These are phyloP conservation scores for Acaromyces ingoldii DNA, from an alignment of 1,284 basidiomycete species.

Conservation along the genomic window DNA sequence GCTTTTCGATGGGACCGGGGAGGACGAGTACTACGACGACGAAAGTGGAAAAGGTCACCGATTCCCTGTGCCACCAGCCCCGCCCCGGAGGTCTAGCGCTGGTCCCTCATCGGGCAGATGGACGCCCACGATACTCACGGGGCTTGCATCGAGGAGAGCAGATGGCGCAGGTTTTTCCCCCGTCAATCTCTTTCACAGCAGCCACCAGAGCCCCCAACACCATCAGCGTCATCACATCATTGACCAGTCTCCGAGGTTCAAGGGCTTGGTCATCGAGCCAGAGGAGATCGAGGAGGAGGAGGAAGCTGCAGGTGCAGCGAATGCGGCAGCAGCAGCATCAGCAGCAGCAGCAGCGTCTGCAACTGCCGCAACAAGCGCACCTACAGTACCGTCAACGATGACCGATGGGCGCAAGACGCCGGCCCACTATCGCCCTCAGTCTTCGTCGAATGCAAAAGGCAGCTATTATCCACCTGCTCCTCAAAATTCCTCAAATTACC, in stretches of 20 bases:
- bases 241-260: neutral
- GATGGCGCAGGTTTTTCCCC: constrained; percentile 6
- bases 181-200: constrained; percentile 12
- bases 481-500: constrained; percentile 15
- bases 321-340: too few species aligned
- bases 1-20: neutral
- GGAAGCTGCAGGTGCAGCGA: too few species aligned
- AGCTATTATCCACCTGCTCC: constrained; percentile 1
- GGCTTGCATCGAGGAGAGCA: constrained; percentile 4
- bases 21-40: constrained; percentile 18
- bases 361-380: too few species aligned
- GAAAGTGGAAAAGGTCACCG: constrained; percentile 39
- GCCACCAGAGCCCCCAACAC: neutral
- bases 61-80: too few species aligned
- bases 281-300: constrained; percentile 10
- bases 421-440: constrained; percentile 9
- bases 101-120: constrained; percentile 16
- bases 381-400: constrained; percentile 15
- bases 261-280: constrained; percentile 4
- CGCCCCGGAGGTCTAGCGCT: constrained; percentile 18
- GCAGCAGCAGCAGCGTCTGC: too few species aligned
- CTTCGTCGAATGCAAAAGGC: neutral
- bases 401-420: constrained; percentile 12
- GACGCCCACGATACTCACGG: constrained; percentile 21
- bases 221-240: neutral